phyloP scores from a whole-genome alignment of 2,329 filamentous ascomycete genomes.

The Berkeleyomyces rouxiae region DNA sequence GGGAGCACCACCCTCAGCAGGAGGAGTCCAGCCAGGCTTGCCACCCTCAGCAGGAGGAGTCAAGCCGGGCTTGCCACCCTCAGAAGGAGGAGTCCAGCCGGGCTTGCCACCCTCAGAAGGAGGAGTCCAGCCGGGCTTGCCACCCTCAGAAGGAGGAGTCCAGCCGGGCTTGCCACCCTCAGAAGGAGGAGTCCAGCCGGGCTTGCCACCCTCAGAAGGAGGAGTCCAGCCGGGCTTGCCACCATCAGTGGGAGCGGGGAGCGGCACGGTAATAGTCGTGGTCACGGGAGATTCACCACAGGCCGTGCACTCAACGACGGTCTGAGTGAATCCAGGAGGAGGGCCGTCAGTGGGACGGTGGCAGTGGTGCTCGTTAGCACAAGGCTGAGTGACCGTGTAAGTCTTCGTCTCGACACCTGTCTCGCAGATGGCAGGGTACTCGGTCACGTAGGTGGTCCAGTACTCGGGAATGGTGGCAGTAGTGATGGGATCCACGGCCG shows the following conservation, averaged over 20 bases:
- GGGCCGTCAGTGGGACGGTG: constrained; percentile 6
- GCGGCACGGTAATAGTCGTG: constrained; percentile 1
- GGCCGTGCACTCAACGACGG: constrained; percentile 7
- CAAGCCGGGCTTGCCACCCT: no score
- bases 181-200: no score
- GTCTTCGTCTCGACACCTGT: constrained; percentile 12
- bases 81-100: no score
- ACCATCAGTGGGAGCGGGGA: not conserved
- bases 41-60: not conserved
- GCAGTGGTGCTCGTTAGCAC: constrained; percentile 3
- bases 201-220: no score
- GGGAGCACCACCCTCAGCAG: not conserved
- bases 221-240: no score
- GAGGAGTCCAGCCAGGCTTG: not conserved
- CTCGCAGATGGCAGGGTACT: constrained; percentile 9
- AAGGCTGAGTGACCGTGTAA: constrained; percentile 14
- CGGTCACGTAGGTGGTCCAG: constrained; percentile 11
- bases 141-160: no score
- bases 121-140: no score
- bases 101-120: no score
- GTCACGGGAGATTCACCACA: constrained; percentile 5
- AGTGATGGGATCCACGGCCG: not conserved
- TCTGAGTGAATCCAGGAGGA: constrained; percentile 13
- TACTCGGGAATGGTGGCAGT: not conserved
- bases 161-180: no score